Base-by-base conservation (phyloP, 768 basidiomycete species). In the Russula abietina region DNA sequence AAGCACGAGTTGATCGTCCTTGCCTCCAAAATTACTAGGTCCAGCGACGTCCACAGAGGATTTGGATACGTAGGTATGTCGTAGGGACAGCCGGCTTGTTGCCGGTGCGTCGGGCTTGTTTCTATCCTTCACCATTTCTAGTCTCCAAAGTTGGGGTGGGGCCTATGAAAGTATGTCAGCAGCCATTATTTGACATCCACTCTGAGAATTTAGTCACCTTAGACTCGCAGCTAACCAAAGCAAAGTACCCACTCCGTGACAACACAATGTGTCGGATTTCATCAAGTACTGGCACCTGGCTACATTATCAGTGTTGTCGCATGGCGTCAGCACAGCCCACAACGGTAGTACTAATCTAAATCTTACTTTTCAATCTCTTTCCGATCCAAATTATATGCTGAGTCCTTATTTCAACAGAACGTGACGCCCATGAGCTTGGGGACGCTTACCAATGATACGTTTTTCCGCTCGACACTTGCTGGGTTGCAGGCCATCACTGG, bases 1-100 rank as follows among this genome's bases (percentile, higher is more conserved):
- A 6, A 92, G 76, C 12, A 93, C 84, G 49, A 91, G 76, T 68
- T 92, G 88, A 68, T 90, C 86, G 65, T 87, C 83, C 69, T 82
- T 83, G 19, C 90, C 91, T 41, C 89, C 90, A 59, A 92, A 91
- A 74, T 91, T 89, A 69, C 88, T 89, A 9, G 86, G 84, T 0
- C 91, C 91, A 1, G 89, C 86, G 68, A 91, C 89, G 68, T 91
- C 87, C 22, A 89, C 83, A 14, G 77, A 65, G 14, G 75, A 74
- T 70, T 86, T 88, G 10, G 88, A 85, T 78, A 85, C 81, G 70
- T 89, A 91, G 0, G 85, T 90, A 67, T 89, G 89, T 55, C 86
- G 84, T 61, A 79, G 68, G 12, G 70, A 71, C 12, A 78, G 64
- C n/a, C 71, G 69, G 26, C 62, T 66, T 19, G 65, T 59, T 28